phyloP scores from a whole-genome alignment of 768 basidiomycete species.

The Sporobolomyces roseus region DNA sequence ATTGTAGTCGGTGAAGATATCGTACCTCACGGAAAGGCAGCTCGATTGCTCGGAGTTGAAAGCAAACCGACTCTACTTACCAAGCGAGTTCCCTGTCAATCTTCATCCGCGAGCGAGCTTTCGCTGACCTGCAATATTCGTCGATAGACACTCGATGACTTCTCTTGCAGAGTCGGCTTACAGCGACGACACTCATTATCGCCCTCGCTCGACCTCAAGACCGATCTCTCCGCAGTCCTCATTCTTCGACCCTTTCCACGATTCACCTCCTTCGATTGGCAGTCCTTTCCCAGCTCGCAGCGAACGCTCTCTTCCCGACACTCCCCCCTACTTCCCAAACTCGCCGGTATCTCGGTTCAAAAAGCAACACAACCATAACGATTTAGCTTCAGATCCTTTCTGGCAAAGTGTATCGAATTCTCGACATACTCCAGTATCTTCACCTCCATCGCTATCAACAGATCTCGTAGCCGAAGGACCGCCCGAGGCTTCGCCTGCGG shows the following conservation, averaged over 20 bases:
- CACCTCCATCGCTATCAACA: too few species aligned
- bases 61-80: slow-evolving; percentile 21
- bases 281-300: not conserved
- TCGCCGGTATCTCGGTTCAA: not conserved
- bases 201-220: too few species aligned
- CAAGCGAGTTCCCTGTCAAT: slow-evolving; percentile 9
- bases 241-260: not conserved
- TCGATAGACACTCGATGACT: slow-evolving; percentile 5
- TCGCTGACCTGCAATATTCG: not conserved
- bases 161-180: slow-evolving; percentile 19
- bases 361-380: not conserved
- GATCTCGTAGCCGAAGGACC: too few species aligned
- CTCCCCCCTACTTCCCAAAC: not conserved
- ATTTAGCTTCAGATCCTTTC: slow-evolving; percentile 2
- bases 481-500: too few species aligned
- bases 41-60: slow-evolving; percentile 25
- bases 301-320: not conserved
- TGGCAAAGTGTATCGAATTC: not conserved
- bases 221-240: not conserved
- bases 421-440: too few species aligned
- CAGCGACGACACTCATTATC: too few species aligned
- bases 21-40: slow-evolving; percentile 32
- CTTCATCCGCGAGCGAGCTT: not conserved
- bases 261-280: not conserved
- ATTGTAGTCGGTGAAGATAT: slow-evolving; percentile 26